Conservation (phyloP, 1,284 basidiomycete genomes). For the Neonothopanus nambi region DNA sequence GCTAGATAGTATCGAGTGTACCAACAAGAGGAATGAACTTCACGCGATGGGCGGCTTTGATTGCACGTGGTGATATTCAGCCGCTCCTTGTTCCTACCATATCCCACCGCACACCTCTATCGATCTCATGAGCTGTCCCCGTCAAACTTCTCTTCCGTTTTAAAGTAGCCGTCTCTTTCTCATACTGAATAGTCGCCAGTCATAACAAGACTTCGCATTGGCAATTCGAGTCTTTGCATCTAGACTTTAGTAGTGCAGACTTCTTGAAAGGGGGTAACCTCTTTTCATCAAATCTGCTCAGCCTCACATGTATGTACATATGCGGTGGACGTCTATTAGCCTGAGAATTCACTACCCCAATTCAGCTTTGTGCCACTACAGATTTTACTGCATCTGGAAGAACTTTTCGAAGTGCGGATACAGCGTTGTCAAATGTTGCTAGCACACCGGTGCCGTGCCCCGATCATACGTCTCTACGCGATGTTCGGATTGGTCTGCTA, state of each 20-base stretch:
- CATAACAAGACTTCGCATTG: too few species aligned
- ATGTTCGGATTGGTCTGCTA: constrained; percentile 30
- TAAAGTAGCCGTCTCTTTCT: too few species aligned
- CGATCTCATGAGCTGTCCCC: too few species aligned
- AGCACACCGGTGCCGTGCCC: too few species aligned
- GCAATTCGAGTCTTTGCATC: too few species aligned
- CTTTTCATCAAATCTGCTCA: too few species aligned
- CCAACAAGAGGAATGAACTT: constrained; percentile 32
- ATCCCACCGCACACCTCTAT: too few species aligned
- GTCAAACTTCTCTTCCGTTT: too few species aligned
- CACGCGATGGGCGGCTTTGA: constrained; percentile 38
- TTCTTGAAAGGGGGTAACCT: too few species aligned
- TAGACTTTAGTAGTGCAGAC: too few species aligned
- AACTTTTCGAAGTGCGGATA: constrained; percentile 32
- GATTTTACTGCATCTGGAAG: constrained; percentile 35
- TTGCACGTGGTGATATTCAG: constrained; percentile 2
- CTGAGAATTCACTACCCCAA: constrained; percentile 1
- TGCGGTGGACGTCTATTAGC: constrained; percentile 2
- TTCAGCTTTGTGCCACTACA: neutral
- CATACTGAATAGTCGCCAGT: too few species aligned
- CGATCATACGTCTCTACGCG: constrained; percentile 13
- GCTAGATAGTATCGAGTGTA: neutral
- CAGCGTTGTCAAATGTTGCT: constrained; percentile 17
- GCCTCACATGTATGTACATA: neutral
- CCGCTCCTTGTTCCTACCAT: too few species aligned